Conservation (phyloP, 2,329 filamentous ascomycete genomes). For the Cryphonectria parasitica region DNA sequence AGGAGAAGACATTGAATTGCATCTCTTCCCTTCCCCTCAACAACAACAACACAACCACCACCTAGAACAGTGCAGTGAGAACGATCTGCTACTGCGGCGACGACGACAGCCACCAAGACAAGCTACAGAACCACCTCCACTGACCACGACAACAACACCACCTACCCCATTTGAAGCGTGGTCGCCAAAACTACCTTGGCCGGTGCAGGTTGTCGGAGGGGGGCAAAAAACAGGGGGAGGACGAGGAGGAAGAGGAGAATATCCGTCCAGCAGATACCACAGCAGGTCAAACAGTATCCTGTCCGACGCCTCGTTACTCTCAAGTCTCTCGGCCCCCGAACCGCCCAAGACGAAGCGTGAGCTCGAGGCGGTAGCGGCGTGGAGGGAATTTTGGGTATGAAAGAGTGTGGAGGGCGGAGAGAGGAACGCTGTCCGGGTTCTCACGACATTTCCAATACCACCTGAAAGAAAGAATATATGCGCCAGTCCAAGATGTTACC, state of each 20-base stretch:
- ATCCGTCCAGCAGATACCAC: neutral
- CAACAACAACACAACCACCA: neutral
- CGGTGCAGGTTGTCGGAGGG: neutral
- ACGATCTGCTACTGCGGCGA: slow-evolving; percentile 13
- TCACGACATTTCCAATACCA: neutral
- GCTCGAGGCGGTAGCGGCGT: slow-evolving; percentile 29
- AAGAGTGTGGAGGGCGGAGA: neutral
- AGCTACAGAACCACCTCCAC: slow-evolving; percentile 5
- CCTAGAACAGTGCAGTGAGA: neutral
- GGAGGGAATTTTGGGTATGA: slow-evolving; percentile 35
- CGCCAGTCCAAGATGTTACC: neutral
- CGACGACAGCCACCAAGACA: neutral
- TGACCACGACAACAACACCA: slow-evolving; percentile 7
- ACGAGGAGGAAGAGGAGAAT: neutral
- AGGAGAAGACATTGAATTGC: slow-evolving; percentile 19
- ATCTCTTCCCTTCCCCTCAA: slow-evolving; percentile 21
- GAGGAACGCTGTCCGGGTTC: neutral
- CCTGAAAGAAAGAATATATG: neutral
- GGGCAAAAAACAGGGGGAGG: no score
- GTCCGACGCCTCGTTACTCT: slow-evolving; percentile 22
- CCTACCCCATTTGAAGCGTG: slow-evolving; percentile 6
- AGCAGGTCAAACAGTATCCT: slow-evolving; percentile 15
- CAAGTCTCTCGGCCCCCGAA: neutral
- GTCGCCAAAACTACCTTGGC: slow-evolving; percentile 13
- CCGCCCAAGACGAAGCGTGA: slow-evolving; percentile 15